Conservation (phyloP, 2,329 filamentous ascomycete species). For the Fusarium sp. region DNA sequence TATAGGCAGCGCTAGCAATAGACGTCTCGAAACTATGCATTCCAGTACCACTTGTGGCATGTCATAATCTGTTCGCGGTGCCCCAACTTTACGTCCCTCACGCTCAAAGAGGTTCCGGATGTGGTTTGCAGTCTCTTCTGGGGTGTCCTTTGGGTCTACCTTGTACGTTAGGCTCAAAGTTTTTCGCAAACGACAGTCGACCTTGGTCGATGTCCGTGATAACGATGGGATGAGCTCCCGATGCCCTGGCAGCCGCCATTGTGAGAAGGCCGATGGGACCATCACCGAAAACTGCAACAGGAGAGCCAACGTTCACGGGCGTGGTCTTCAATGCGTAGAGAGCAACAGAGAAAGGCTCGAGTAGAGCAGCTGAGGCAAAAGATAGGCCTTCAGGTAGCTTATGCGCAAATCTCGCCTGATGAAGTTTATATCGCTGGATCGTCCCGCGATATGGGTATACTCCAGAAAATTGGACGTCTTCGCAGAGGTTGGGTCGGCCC, state of each 20-base stretch:
- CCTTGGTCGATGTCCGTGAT: conserved; percentile 73
- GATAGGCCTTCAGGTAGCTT: conserved; percentile 69
- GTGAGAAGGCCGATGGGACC: conserved; percentile 74
- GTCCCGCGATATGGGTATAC: conserved; percentile 73
- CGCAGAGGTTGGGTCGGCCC: conserved; percentile 75
- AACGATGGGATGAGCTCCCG: conserved; percentile 74
- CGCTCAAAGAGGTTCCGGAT: conserved; percentile 67
- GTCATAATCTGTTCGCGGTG: conserved; percentile 64
- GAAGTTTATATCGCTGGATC: conserved; percentile 72
- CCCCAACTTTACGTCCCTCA: no score
- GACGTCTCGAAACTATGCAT: conserved; percentile 76
- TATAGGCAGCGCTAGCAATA: conserved; percentile 70
- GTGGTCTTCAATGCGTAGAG: conserved; percentile 70
- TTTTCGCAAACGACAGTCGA: conserved; percentile 70
- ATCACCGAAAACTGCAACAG: conserved; percentile 71
- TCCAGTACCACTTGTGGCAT: conserved; percentile 73
- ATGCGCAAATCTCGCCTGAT: conserved; percentile 72
- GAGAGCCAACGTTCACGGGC: conserved; percentile 67
- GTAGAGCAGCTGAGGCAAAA: conserved; percentile 72
- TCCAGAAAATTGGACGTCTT: conserved; percentile 73
- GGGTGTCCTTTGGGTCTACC: conserved; percentile 61
- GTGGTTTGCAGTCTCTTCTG: conserved; percentile 64
- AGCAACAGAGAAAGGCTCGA: conserved; percentile 75
- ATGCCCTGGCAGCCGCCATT: conserved; percentile 70
- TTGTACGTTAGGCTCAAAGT: conserved; percentile 71